These are phyloP conservation scores for Pilasporangium apinafurcum DNA, from an alignment of 352 stramenopile species.

Conservation along the genomic window DNA sequence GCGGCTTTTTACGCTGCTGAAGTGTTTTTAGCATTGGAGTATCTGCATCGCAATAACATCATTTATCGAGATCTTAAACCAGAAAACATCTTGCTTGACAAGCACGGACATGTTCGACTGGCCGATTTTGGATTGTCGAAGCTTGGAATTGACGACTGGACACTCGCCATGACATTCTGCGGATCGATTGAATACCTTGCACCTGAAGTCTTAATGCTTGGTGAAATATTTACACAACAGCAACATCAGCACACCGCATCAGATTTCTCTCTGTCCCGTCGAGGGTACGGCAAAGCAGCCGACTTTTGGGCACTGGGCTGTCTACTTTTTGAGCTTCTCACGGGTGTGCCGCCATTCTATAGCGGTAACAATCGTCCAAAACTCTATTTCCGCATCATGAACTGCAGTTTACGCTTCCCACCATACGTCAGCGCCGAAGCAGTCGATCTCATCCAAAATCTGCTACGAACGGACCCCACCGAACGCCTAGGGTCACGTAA, in stretches of 20 bases:
- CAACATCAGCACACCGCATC: background rate
- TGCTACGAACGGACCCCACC: constrained; percentile 46
- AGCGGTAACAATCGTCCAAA: constrained; percentile 50
- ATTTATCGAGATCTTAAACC: constrained; percentile 90
- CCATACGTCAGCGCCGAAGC: constrained; percentile 41
- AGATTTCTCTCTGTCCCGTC: constrained; percentile 1
- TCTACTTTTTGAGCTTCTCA: constrained; percentile 89
- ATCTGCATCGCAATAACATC: constrained; percentile 66
- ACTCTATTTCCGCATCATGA: constrained; percentile 61
- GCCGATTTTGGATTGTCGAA: constrained; percentile 90
- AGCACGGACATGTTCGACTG: constrained; percentile 81
- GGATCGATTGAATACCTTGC: constrained; percentile 87
- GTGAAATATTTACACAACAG: constrained; percentile 13
- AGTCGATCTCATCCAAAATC: constrained; percentile 32
- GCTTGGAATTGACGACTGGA: constrained; percentile 53
- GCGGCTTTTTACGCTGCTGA: constrained; percentile 87
- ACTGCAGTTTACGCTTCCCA: constrained; percentile 38
- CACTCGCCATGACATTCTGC: constrained; percentile 72
- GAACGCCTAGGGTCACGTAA: constrained; percentile 49
- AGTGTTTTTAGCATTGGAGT: constrained; percentile 75
- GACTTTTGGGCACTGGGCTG: constrained; percentile 87
- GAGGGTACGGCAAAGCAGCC: constrained; percentile 81
- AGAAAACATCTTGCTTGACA: constrained; percentile 88
- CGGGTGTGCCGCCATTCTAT: constrained; percentile 81
- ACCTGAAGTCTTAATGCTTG: constrained; percentile 61